Evolutionary conservation across 306 rosid species (phyloP), one percentile per base, ranked within the genome.

Genomic region (Benincasa hispida): DNA sequence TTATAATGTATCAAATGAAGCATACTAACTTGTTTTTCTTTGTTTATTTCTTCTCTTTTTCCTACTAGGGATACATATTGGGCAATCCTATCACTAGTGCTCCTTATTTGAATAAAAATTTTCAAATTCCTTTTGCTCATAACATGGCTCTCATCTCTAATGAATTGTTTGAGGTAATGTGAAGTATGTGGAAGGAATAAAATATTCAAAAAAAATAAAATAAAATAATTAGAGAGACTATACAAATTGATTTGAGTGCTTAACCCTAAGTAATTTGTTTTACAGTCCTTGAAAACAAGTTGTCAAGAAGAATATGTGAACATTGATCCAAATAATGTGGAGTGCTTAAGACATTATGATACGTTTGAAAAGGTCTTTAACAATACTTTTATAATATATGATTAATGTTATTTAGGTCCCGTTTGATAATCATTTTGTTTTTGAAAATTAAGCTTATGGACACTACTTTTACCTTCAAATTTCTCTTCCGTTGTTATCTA

Each of bases 141-240:
- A 88, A 91, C 57, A 84, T 85, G 92, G 84, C 77, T 35, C 84
- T 92, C 41, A 88, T 92, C 68, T 86, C 93, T 12, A 86, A 85
- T 74, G 93, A 92, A 81, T 80, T 90, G 45, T 85, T 74, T 0
- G 18, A 81, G 81, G 96, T 88, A 72, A 63, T 65, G 32, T 14
- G 6, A 45, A 34, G 2, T 3, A 25, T 59, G 4, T 8, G 5
- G 32, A 28, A 41, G 2, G 3, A 41, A 41, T 10, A 41, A 41
- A 41, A 41, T 41, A 41, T 41, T 1, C 10, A 9, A 9, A 41
- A 41, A 3, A 41, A 9, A 9, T 0, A 41, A 9, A 9, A 9
- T 13, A 41, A 1, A 41, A 1, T 3, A 41, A 41, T 1, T 41
- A 1, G 11, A 41, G 12, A 39, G 10, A 6, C 1, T 2, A 39